Conservation (phyloP, 1,284 basidiomycete genomes). For the Sporisorium exsertum region DNA sequence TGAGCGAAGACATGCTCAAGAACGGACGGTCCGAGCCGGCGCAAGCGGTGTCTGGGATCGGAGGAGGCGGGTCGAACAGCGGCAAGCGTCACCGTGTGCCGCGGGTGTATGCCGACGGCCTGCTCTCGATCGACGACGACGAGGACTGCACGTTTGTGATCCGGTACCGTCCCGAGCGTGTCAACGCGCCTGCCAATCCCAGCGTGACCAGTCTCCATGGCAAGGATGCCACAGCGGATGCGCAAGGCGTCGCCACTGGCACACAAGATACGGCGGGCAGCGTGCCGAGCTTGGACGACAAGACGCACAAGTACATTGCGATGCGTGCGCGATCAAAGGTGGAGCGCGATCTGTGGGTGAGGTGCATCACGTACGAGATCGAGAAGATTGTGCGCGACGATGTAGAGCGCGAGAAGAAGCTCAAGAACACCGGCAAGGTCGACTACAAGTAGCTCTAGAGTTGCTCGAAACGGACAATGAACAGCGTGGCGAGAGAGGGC, state of each 20-base stretch:
- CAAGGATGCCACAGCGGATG: slow-evolving; percentile 18
- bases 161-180: slow-evolving; percentile 57
- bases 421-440: slow-evolving; percentile 58
- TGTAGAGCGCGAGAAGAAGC: slow-evolving; percentile 60
- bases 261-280: slow-evolving; percentile 4
- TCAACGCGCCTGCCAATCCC: slow-evolving; percentile 44
- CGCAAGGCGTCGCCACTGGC: not conserved
- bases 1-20: slow-evolving; percentile 56
- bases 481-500: not conserved
- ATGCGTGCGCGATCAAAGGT: slow-evolving; percentile 81
- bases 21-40: slow-evolving; percentile 54
- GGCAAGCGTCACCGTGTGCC: slow-evolving; percentile 55
- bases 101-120: slow-evolving; percentile 64
- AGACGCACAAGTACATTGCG: slow-evolving; percentile 75
- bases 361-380: slow-evolving; percentile 84
- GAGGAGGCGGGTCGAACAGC: slow-evolving; percentile 50
- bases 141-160: slow-evolving; percentile 69
- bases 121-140: slow-evolving; percentile 63
- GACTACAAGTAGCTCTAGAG: slow-evolving; percentile 27
- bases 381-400: slow-evolving; percentile 75
- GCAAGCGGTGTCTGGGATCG: slow-evolving; percentile 42
- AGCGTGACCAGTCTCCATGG: slow-evolving; percentile 15
- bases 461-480: not conserved
- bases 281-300: slow-evolving; percentile 75
- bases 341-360: slow-evolving; percentile 88